These are phyloP conservation scores for Elaeagnus macrophylla DNA, from an alignment of 306 rosid species.

Conservation along the genomic window DNA sequence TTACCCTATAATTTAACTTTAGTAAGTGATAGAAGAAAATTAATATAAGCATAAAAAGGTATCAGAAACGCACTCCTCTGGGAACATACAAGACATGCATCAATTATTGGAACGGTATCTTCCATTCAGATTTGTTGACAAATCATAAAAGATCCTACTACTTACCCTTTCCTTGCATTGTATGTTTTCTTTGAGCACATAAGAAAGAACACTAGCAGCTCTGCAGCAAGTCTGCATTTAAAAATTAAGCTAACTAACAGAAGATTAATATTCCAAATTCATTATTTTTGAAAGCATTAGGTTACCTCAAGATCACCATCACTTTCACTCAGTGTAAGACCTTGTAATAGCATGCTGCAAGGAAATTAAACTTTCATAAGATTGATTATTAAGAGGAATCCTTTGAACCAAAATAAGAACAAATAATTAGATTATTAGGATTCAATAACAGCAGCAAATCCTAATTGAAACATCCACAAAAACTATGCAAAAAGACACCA, in stretches of 20 bases:
- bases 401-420: constrained; percentile 4
- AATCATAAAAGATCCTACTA: constrained; percentile 13
- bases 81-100: constrained; percentile 8
- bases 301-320: constrained; percentile 87
- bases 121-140: not conserved
- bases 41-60: too few relatives aligned
- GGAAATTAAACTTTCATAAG: constrained; percentile 16
- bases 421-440: constrained; percentile 5
- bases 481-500: constrained; percentile 2
- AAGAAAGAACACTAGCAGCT: constrained; percentile 93
- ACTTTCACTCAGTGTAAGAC: constrained; percentile 75
- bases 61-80: not conserved
- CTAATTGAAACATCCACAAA: constrained; percentile 2
- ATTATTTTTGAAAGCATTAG: constrained; percentile 6
- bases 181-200: constrained; percentile 69
- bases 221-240: constrained; percentile 74
- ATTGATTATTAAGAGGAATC: constrained; percentile 15
- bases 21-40: too few relatives aligned
- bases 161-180: constrained; percentile 92
- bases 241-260: constrained; percentile 19
- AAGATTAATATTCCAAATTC: constrained; percentile 2
- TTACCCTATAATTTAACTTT: too few relatives aligned
- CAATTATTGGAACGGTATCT: not conserved
- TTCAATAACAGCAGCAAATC: not conserved
- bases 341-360: constrained; percentile 80